Conservation (phyloP, 2,329 filamentous ascomycete species). For the Beauveria asiatica region DNA sequence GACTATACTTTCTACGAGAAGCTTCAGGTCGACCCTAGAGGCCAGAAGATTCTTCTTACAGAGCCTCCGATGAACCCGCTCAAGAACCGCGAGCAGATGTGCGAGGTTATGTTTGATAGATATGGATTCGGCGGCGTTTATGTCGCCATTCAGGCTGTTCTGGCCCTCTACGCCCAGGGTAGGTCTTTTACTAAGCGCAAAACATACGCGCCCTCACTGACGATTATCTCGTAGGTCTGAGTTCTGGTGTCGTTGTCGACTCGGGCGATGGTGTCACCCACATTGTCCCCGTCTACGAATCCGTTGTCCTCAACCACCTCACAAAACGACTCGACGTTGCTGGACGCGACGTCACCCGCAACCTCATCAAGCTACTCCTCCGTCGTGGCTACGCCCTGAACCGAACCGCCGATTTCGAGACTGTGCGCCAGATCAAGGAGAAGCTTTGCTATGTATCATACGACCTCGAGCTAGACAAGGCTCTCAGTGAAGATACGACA, state of each 20-base stretch:
- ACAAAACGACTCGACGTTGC: constrained; percentile 91
- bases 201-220: constrained; percentile 1
- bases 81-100: constrained; percentile 96
- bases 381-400: constrained; percentile 94
- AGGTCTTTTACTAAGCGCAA: constrained; percentile 20
- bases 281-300: constrained; percentile 97
- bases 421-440: constrained; percentile 98
- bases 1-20: constrained; percentile 98
- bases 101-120: constrained; percentile 97
- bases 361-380: constrained; percentile 88
- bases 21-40: constrained; percentile 82
- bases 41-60: constrained; percentile 93
- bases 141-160: constrained; percentile 92
- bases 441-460: constrained; percentile 99
- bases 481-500: constrained; percentile 92
- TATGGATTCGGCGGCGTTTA: constrained; percentile 96
- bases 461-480: constrained; percentile 92
- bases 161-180: constrained; percentile 95
- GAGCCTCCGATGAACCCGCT: constrained; percentile 97
- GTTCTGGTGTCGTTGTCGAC: constrained; percentile 94
- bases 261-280: constrained; percentile 97
- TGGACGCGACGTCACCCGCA: constrained; percentile 94
- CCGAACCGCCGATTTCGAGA: constrained; percentile 97
- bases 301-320: constrained; percentile 92
- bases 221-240: constrained; percentile 51